Base-by-base conservation (phyloP, 2,329 filamentous ascomycete genomes). In the Arachnomyces sp. region DNA sequence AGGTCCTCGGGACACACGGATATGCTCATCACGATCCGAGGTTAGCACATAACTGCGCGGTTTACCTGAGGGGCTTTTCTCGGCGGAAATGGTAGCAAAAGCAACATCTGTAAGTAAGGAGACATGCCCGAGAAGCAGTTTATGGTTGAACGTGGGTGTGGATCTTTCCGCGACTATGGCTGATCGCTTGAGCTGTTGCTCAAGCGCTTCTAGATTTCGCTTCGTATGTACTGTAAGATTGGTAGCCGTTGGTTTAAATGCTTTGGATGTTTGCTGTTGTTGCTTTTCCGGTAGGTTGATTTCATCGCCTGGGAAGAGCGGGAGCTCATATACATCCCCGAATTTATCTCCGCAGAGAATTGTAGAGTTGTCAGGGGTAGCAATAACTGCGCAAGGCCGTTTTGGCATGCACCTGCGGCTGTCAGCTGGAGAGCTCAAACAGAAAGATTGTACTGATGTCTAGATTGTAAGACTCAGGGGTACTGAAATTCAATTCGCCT, bases 271-370 rank as follows among this genome's bases (percentile, higher is more conserved):
- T 35, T 51, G 39, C 46, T 44, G 5, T 39, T 31, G 28, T 45
- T 45, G 13, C 28, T 32, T 43, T 55, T 60, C 52, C 9, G 71
- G 63, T 18, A 67, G 64, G 34, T 44, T 31, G 41, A 55, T 45
- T 51, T 53, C 46, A 16, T 57, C 53, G 18, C 53, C 56, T 5
- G 60, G 62, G 33, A 87, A 60, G 3, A 96, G 70, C 11, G 92
- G 90, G 6, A 98, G 66, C 8, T 85, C 77, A 65, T 95, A 96
- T 45, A 95, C 90, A 60, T 98, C 92, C 49, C 92, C 92, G 56
- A 96, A 96, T 63, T 98, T 98, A 69, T 98, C 92, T 38, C 80
- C 90, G 46, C 78, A 80, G 43, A 96, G 65, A 47, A 98, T 86
- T 7, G 80, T 84, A 32, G 73, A 71, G 46, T 78, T 73, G 56